Evolutionary conservation across 176 grass and related monocot species (phyloP).

Genomic region (Musa beccarii): DNA sequence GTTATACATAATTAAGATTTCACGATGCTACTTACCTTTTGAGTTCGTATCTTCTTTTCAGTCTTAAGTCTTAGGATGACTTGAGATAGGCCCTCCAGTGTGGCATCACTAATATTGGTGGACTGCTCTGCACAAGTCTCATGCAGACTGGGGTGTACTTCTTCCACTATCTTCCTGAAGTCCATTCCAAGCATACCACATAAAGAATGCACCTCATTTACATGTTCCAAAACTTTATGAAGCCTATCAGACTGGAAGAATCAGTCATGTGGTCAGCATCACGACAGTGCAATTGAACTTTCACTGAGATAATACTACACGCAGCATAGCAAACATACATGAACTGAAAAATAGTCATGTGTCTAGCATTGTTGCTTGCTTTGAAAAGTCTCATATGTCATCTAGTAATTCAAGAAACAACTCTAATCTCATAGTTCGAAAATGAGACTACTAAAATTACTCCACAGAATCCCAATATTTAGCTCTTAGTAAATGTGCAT

Average conservation of each 20-base stretch:
- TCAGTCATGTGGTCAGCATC: neutral
- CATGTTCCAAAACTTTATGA: constrained; percentile 70
- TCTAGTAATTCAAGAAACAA: neutral
- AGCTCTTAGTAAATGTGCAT: no score
- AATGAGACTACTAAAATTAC: no score
- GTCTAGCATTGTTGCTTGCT: neutral
- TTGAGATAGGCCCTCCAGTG: constrained; percentile 68
- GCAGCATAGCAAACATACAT: neutral
- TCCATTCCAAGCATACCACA: constrained; percentile 77
- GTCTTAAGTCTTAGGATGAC: constrained; percentile 66
- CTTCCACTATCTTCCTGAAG: constrained; percentile 60
- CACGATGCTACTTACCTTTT: constrained; percentile 43
- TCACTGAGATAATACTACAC: neutral
- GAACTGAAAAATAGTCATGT: neutral
- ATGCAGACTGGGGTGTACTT: constrained; percentile 78
- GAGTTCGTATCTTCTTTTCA: constrained; percentile 61
- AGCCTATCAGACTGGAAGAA: constrained; percentile 78
- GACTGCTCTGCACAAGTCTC: constrained; percentile 47
- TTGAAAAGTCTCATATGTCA: neutral
- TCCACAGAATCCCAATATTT: neutral
- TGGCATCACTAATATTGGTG: constrained; percentile 77
- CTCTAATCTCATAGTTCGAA: neutral
- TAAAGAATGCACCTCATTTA: constrained; percentile 84
- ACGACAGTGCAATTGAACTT: neutral
- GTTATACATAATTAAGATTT: neutral